phyloP scores from a whole-genome alignment of 192 early-diverging fungal species.

The Umbelopsis isabellina region DNA sequence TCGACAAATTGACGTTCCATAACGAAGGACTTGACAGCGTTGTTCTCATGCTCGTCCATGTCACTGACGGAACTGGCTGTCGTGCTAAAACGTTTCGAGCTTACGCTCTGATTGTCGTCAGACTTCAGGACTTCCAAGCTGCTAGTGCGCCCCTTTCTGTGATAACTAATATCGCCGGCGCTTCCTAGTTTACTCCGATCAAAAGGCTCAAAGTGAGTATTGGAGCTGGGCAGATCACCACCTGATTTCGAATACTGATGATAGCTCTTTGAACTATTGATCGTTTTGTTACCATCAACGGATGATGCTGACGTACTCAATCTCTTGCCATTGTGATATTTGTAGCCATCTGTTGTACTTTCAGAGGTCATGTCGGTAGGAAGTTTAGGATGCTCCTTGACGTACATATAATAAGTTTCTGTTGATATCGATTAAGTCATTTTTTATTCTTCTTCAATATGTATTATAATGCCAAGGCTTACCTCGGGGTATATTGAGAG shows the following conservation, averaged over 20 bases:
- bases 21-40: not conserved
- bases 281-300: not conserved
- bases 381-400: slow-evolving; percentile 7
- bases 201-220: not conserved
- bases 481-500: slow-evolving; percentile 38
- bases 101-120: slow-evolving; percentile 17
- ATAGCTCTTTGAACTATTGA: not conserved
- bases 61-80: not conserved
- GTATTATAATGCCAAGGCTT: not conserved
- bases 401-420: slow-evolving; percentile 20
- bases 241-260: slow-evolving; percentile 13
- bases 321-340: not conserved
- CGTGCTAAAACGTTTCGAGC: not conserved
- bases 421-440: not conserved
- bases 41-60: not conserved
- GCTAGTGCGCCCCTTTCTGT: slow-evolving; percentile 31
- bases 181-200: not conserved
- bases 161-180: not conserved
- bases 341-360: not conserved
- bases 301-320: slow-evolving; percentile 1
- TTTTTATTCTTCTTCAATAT: too few relatives aligned
- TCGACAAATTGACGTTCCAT: slow-evolving; percentile 19
- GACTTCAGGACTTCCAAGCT: slow-evolving; percentile 33
- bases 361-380: not conserved
- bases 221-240: not conserved